Evolutionary conservation across 805 yeast species (phyloP).

Genomic region (Kuraishia capsulata): DNA sequence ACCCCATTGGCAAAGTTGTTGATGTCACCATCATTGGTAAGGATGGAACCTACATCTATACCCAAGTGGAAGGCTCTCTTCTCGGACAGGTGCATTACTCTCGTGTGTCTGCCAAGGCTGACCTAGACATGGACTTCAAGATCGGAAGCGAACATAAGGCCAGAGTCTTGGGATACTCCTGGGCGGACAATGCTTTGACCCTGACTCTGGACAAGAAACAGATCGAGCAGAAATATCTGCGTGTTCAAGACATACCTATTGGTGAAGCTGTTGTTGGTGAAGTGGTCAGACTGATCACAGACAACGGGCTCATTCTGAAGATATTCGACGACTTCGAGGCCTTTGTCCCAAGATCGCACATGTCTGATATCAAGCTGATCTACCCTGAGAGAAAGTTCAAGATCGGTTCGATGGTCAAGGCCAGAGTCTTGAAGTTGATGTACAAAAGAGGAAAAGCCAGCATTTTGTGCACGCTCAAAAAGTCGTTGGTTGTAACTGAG

Average conservation of each 20-base stretch:
- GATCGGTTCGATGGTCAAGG: slow-evolving; percentile 73
- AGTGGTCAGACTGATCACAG: slow-evolving; percentile 46
- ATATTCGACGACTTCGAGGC: slow-evolving; percentile 65
- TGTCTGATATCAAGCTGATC: slow-evolving; percentile 74
- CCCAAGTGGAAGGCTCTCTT: slow-evolving; percentile 37
- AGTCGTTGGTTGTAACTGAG: slow-evolving; percentile 65
- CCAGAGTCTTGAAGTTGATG: slow-evolving; percentile 52
- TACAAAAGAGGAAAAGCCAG: slow-evolving; percentile 31
- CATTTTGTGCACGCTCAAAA: slow-evolving; percentile 66
- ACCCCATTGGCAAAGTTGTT: slow-evolving; percentile 69
- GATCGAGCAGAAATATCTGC: slow-evolving; percentile 56
- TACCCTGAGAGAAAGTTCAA: slow-evolving; percentile 92
- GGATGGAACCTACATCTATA: slow-evolving; percentile 47
- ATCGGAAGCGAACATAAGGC: slow-evolving; percentile 65
- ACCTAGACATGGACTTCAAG: slow-evolving; percentile 38
- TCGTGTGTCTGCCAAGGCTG: slow-evolving; percentile 42
- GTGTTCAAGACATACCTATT: slow-evolving; percentile 61
- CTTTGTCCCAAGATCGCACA: slow-evolving; percentile 61
- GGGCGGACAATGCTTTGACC: slow-evolving; percentile 55
- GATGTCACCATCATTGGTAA: slow-evolving; percentile 50
- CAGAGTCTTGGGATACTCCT: slow-evolving; percentile 65
- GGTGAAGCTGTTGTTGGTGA: slow-evolving; percentile 60
- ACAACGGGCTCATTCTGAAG: slow-evolving; percentile 59
- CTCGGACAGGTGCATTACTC: slow-evolving; percentile 77
- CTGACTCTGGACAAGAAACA: slow-evolving; percentile 62